phyloP scores from a whole-genome alignment of 192 early-diverging fungal species.

The Glomus cerebriforme region DNA sequence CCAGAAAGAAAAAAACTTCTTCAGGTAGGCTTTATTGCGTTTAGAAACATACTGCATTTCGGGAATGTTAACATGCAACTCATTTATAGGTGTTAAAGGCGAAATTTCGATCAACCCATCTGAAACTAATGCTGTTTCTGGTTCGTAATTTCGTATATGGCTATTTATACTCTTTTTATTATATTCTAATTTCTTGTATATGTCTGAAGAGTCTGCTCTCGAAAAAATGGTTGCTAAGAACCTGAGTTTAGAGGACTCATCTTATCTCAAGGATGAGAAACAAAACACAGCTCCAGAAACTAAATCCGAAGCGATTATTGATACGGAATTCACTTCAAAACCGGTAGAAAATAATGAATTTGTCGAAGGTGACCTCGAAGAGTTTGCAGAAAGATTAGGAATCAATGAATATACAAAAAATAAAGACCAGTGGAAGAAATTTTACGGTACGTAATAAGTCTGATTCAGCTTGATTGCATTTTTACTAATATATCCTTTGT shows the following conservation, averaged over 20 bases:
- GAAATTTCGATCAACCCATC: conserved; percentile 10
- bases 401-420: conserved; percentile 27
- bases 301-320: conserved; percentile 17
- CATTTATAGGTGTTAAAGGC: conserved; percentile 4
- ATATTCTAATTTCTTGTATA: conserved; percentile 26
- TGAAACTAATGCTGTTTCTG: conserved; percentile 26
- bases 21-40: conserved; percentile 4
- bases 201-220: conserved; percentile 6
- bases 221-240: conserved; percentile 18
- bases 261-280: conserved; percentile 23
- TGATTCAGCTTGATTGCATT: conserved; percentile 26
- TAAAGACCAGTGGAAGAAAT: conserved; percentile 12
- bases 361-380: conserved; percentile 17
- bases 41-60: conserved; percentile 26
- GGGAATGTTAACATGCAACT: conserved; percentile 10
- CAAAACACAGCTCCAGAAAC: conserved; percentile 20
- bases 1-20: conserved; percentile 10
- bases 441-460: conserved; percentile 26
- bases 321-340: conserved; percentile 22
- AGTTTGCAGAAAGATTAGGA: conserved; percentile 13
- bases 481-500: conserved; percentile 30
- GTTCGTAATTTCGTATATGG: conserved; percentile 22
- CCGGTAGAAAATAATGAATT: conserved; percentile 4
- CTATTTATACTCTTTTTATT: conserved; percentile 27
- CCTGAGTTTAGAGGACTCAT: conserved; percentile 21